These are phyloP conservation scores for Ophiostoma ulmi DNA, from an alignment of 2,329 filamentous ascomycete genomes.

Conservation along the genomic window DNA sequence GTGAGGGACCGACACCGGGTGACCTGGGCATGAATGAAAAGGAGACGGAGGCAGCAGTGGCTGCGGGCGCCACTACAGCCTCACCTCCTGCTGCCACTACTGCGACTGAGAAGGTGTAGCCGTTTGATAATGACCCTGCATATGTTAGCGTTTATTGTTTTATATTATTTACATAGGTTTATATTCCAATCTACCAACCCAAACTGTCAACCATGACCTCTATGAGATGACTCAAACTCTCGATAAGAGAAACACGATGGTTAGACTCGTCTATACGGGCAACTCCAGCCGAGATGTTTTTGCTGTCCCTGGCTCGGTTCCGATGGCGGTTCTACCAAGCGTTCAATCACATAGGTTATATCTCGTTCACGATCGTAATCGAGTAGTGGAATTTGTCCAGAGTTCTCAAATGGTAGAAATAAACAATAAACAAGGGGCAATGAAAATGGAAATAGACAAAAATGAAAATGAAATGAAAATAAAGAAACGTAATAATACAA, in stretches of 20 bases:
- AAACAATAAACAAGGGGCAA: neutral
- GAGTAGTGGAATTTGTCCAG: neutral
- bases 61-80: neutral
- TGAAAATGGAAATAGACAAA: neutral
- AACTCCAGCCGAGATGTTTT: neutral
- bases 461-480: neutral
- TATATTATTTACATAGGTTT: neutral
- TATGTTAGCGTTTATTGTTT: neutral
- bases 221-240: neutral
- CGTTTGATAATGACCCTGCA: neutral
- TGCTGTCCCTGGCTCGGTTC: neutral
- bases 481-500: neutral
- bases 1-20: conserved; percentile 3
- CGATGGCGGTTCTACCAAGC: neutral
- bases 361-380: neutral
- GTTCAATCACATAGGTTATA: neutral
- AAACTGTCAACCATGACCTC: no score
- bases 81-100: neutral
- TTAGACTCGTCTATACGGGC: neutral
- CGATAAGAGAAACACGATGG: neutral
- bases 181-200: no score
- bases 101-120: neutral
- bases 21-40: conserved; percentile 11
- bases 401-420: neutral
- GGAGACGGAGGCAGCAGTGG: conserved; percentile 1